A percentile compares a stretch with the other conserved stretches of the same genome.
Conservation (phyloP, 208 protist genomes). For the Acanthamoeba castellanii region DNA sequence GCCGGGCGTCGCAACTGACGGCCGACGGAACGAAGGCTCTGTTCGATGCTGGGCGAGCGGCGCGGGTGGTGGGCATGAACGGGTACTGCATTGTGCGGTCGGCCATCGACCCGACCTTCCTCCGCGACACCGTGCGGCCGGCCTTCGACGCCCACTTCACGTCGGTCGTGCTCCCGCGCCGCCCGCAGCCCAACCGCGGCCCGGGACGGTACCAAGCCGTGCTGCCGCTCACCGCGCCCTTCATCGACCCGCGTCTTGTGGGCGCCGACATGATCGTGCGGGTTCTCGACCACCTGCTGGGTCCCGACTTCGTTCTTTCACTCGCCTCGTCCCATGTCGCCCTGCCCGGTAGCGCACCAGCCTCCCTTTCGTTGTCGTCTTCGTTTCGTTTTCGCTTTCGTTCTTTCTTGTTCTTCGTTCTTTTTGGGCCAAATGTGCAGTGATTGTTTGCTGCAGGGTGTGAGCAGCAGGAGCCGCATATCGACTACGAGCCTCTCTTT, state of each 20-base stretch:
- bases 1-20: too few relatives aligned
- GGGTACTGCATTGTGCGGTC: neutral
- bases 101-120: conserved; percentile 6
- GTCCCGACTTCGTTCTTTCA: neutral
- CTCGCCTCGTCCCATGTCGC: conserved; percentile 7
- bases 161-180: neutral
- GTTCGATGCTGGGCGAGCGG: neutral
- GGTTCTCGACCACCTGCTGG: neutral
- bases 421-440: neutral
- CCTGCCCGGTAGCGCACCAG: neutral
- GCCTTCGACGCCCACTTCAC: neutral
- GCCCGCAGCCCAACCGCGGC: conserved; percentile 32
- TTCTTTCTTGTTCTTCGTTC: neutral
- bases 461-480: conserved; percentile 9
- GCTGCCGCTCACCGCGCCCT: conserved; percentile 2
- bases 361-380: too few relatives aligned
- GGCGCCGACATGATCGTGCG: neutral
- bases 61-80: conserved; percentile 8
- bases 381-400: neutral
- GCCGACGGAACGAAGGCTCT: too few relatives aligned
- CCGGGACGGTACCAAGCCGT: neutral
- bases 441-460: neutral
- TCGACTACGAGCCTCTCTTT: conserved; percentile 55
- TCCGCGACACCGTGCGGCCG: neutral
- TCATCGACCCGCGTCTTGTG: neutral